These are phyloP conservation scores for Protoeuglena noctilucae DNA, from an alignment of 139 green algal genomes.

Conservation along the genomic window DNA sequence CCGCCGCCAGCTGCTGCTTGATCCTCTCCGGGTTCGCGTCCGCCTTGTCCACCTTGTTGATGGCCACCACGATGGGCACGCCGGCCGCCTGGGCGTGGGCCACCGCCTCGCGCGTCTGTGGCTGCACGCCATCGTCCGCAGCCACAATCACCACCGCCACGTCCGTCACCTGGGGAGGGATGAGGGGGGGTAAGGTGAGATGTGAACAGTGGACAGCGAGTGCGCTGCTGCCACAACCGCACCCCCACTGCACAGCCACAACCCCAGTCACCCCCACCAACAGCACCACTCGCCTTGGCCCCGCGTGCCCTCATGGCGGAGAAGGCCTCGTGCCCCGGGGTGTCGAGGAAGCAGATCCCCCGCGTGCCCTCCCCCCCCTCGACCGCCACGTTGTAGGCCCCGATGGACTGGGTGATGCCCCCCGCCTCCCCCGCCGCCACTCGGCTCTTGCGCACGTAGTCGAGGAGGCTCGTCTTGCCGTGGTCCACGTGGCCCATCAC, in stretches of 20 bases:
- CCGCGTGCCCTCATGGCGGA: constrained; percentile 85
- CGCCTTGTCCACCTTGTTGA: constrained; percentile 72
- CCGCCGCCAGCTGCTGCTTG: constrained; percentile 65
- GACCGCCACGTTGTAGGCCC: constrained; percentile 78
- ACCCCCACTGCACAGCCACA: too few relatives aligned
- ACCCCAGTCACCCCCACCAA: too few relatives aligned
- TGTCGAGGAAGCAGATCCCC: constrained; percentile 91
- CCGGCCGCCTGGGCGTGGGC: constrained; percentile 71
- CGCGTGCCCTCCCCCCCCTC: constrained; percentile 12
- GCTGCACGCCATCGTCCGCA: constrained; percentile 88
- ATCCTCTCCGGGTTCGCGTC: constrained; percentile 71
- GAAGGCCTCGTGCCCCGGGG: constrained; percentile 91
- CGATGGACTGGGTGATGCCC: constrained; percentile 92
- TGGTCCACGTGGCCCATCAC: constrained; percentile 99
- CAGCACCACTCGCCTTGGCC: too few relatives aligned
- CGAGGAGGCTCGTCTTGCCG: constrained; percentile 79
- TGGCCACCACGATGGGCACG: constrained; percentile 64
- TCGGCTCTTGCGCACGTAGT: constrained; percentile 71
- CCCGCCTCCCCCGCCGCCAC: constrained; percentile 88
- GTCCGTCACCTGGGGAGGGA: constrained; percentile 83
- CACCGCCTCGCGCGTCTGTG: constrained; percentile 89
- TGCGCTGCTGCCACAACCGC: too few relatives aligned
- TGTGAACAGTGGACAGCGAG: too few relatives aligned
- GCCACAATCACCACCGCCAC: constrained; percentile 94
- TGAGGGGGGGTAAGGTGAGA: too few relatives aligned